Conservation (phyloP, 768 basidiomycete species). For the Inosperma sp. region DNA sequence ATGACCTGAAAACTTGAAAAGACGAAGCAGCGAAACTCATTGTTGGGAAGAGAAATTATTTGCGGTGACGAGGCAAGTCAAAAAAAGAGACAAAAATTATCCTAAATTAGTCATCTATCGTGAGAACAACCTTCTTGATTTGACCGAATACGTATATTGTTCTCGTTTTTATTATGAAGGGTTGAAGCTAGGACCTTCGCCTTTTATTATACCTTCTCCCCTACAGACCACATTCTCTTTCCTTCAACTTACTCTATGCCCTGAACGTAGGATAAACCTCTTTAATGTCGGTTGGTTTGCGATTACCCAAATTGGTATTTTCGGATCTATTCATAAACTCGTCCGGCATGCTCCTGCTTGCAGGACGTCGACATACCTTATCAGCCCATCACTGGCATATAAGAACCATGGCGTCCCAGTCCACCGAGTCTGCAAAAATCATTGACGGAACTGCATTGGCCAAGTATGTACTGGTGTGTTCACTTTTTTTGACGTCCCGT, state of each 20-base stretch:
- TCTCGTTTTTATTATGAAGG: no score
- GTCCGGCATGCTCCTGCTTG: slow-evolving; percentile 14
- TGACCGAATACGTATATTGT: no score
- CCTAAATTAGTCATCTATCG: slow-evolving; percentile 20
- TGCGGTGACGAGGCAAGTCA: slow-evolving; percentile 4
- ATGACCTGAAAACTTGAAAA: slow-evolving; percentile 52
- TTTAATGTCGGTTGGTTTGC: no score
- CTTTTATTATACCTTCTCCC: no score
- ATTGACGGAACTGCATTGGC: slow-evolving; percentile 86
- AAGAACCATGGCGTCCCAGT: slow-evolving; percentile 33
- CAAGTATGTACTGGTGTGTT: slow-evolving; percentile 49
- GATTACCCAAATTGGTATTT: slow-evolving; percentile 1
- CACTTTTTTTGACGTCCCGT: slow-evolving; percentile 9
- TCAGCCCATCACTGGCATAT: slow-evolving; percentile 29
- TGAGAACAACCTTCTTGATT: slow-evolving; percentile 11
- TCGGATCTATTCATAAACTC: slow-evolving; percentile 15
- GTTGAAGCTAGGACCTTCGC: no score
- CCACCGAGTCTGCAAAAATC: slow-evolving; percentile 36
- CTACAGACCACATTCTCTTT: no score
- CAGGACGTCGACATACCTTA: slow-evolving; percentile 29
- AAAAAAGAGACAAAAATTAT: neutral
- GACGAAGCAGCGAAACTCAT: slow-evolving; percentile 52
- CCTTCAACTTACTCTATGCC: no score
- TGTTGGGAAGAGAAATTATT: slow-evolving; percentile 16
- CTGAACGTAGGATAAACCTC: no score